Evolutionary conservation across 2,329 filamentous ascomycete genomes (phyloP), one percentile per base, ranked within the genome.

Genomic region (Pseudocercospora macadamiae): DNA sequence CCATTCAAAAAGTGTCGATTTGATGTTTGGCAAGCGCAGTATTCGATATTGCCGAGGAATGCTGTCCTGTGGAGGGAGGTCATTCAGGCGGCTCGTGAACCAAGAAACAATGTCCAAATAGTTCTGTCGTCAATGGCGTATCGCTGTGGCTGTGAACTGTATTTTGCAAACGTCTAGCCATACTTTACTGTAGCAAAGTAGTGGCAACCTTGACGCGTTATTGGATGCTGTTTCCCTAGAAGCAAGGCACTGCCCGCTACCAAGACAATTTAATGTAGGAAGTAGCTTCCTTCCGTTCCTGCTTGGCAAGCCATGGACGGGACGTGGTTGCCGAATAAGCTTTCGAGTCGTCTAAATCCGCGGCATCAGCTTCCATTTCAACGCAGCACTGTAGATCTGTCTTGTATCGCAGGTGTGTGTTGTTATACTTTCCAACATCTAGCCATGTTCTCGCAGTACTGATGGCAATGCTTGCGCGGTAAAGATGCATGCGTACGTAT

Each of bases 41-140:
- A n/a, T 6, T 8, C 7, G 14, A 42, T 42, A 7, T 18, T 3
- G 26, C 23, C 23, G 19, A 12, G 23, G 42, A 26, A 21, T 19
- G 39, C 16, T 23, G 14, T 19, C 21, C 39, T 16, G 12, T 14
- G n/a, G 30, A 30, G 7, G n/a, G 12, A 49, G 25, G 28, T n/a
- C n/a, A n/a, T n/a, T n/a, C 18, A 32, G 26, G 23, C 45, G 14
- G 25, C 30, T 49, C 18, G 45, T 25, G 21, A 30, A 26, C n/a
- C 25, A 30, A 49, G 25, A n/a, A 28, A 49, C 25, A 49, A 30
- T 49, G 45, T 25, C 5, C 21, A 12, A 32, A 16, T 5, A 16
- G 45, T 10, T 28, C 23, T 19, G n/a, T 34, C 18, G 47, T 51
- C 14, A 32, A 51, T 51, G 47, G 47, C 47, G 47, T 51, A 30